These are phyloP conservation scores for Daldinia bambusicola DNA, from an alignment of 495 filamentous ascomycete genomes.

Conservation along the genomic window DNA sequence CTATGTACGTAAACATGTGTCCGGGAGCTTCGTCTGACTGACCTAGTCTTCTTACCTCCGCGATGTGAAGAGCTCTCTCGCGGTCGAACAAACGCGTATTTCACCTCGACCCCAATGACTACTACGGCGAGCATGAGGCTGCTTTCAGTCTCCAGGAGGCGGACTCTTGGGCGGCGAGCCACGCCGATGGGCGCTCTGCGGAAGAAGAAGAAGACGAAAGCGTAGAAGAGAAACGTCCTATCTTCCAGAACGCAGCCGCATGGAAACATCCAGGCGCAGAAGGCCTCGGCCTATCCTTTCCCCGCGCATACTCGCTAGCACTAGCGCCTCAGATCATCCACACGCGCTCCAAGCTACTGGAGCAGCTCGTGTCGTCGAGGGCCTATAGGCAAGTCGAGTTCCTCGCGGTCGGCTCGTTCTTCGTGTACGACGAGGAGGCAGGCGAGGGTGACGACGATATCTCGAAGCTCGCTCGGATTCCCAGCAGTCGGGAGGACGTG, in stretches of 20 bases:
- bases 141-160: constrained; percentile 88
- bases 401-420: constrained; percentile 94
- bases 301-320: constrained; percentile 83
- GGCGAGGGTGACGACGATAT: constrained; percentile 34
- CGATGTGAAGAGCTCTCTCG: constrained; percentile 81
- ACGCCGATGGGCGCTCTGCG: constrained; percentile 25
- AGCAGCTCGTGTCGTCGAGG: constrained; percentile 83
- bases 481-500: constrained; percentile 87
- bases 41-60: constrained; percentile 60
- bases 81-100: constrained; percentile 91
- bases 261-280: constrained; percentile 45
- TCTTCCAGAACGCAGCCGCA: constrained; percentile 43
- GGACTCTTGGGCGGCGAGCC: constrained; percentile 69
- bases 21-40: constrained; percentile 66
- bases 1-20: neutral
- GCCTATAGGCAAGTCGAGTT: constrained; percentile 92
- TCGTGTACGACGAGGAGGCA: constrained; percentile 66
- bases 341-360: constrained; percentile 77
- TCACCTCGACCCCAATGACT: constrained; percentile 86
- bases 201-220: constrained; percentile 5
- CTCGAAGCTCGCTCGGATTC: constrained; percentile 68
- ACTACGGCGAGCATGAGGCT: constrained; percentile 88
- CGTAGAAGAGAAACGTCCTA: neutral
- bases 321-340: constrained; percentile 90
- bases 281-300: constrained; percentile 63